These are phyloP conservation scores for Globisporangium orthogonon DNA, from an alignment of 352 stramenopile genomes.

Conservation along the genomic window DNA sequence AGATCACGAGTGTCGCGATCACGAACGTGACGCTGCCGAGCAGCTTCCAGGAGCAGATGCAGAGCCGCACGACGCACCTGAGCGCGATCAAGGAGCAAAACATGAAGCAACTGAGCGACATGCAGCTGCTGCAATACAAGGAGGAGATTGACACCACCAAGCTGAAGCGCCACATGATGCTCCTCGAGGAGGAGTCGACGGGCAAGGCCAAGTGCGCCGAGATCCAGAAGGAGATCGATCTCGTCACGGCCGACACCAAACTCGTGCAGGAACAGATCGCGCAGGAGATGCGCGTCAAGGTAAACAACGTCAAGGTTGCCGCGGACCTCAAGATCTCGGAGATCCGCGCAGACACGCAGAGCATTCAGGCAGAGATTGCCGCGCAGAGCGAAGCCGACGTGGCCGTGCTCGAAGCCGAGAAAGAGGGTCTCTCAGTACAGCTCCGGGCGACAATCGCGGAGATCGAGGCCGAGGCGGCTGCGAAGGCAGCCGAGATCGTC, in stretches of 20 bases:
- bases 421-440: conserved; percentile 23
- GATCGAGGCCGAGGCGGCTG: conserved; percentile 20
- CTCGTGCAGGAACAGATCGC: conserved; percentile 44
- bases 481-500: conserved; percentile 39
- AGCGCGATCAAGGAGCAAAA: too few relatives aligned
- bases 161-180: conserved; percentile 38
- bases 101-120: too few relatives aligned
- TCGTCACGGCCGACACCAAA: conserved; percentile 43
- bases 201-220: conserved; percentile 43
- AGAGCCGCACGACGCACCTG: too few relatives aligned
- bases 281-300: conserved; percentile 41
- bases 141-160: conserved; percentile 51
- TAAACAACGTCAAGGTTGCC: conserved; percentile 39
- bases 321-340: conserved; percentile 31
- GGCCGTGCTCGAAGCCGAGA: conserved; percentile 32
- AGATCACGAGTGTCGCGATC: too few relatives aligned
- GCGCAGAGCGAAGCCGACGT: conserved; percentile 37
- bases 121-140: too few relatives aligned
- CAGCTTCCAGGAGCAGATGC: too few relatives aligned
- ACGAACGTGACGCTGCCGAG: too few relatives aligned
- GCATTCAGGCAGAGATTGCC: conserved; percentile 34
- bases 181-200: conserved; percentile 59
- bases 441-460: conserved; percentile 29
- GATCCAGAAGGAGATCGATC: conserved; percentile 51
- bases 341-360: conserved; percentile 39